Evolutionary conservation across 129 eudicot species (phyloP).

Genomic region (Sambucus nigra): DNA sequence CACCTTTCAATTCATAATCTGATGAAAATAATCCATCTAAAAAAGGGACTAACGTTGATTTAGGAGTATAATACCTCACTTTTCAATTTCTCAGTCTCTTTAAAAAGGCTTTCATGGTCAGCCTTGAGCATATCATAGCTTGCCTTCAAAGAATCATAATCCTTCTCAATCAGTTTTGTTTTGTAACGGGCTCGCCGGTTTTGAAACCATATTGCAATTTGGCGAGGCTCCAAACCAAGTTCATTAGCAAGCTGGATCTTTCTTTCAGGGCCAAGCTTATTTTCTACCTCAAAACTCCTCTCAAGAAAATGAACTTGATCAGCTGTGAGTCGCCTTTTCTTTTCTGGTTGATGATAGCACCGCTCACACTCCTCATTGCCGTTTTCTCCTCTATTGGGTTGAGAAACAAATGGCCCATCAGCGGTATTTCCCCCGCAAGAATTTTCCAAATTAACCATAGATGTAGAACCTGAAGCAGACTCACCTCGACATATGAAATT

Average conservation of each 20-base stretch:
- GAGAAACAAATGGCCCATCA: conserved; percentile 18
- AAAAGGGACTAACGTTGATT: no score
- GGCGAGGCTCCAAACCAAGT: conserved; percentile 80
- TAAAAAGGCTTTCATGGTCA: conserved; percentile 39
- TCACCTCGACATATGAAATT: neutral
- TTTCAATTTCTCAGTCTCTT: conserved; percentile 57
- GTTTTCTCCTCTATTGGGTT: conserved; percentile 33
- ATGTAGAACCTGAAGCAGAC: conserved; percentile 23
- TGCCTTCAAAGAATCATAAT: conserved; percentile 49
- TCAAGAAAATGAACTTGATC: conserved; percentile 72
- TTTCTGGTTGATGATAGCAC: conserved; percentile 46
- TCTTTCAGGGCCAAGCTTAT: conserved; percentile 85
- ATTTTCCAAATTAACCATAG: conserved; percentile 25
- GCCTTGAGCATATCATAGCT: conserved; percentile 58
- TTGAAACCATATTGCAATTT: conserved; percentile 89
- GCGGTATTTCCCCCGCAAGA: conserved; percentile 24
- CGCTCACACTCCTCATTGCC: conserved; percentile 46
- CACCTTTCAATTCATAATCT: no score
- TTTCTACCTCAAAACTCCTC: conserved; percentile 70
- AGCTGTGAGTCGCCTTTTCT: conserved; percentile 52
- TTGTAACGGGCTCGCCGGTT: conserved; percentile 78
- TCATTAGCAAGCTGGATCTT: conserved; percentile 74
- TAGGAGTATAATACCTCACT: conserved; percentile 77
- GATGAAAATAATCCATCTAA: no score
- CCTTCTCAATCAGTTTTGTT: conserved; percentile 71